Evolutionary conservation across 2,329 filamentous ascomycete species (phyloP).

Genomic region (Lecanicillium sp.): DNA sequence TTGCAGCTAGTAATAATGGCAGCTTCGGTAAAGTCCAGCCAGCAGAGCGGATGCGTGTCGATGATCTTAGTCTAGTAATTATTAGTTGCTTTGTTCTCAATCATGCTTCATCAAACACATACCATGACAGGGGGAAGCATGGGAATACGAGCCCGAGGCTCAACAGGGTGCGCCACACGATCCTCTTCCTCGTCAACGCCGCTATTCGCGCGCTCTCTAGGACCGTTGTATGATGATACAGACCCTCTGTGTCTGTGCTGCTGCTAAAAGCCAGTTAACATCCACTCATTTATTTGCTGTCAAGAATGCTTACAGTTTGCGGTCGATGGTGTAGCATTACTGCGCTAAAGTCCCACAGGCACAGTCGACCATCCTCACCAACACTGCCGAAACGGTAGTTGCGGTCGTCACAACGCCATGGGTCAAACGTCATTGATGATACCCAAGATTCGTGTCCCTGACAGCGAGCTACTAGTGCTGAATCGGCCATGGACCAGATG

Average conservation of each 20-base stretch:
- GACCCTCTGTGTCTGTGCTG: slow-evolving; percentile 35
- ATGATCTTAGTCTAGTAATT: slow-evolving; percentile 62
- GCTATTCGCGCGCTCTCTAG: slow-evolving; percentile 52
- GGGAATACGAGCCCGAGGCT: slow-evolving; percentile 74
- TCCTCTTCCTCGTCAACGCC: slow-evolving; percentile 46
- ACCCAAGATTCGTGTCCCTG: slow-evolving; percentile 97
- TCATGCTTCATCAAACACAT: slow-evolving; percentile 22
- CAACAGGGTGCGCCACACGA: slow-evolving; percentile 68
- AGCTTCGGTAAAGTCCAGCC: slow-evolving; percentile 89
- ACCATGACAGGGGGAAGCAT: slow-evolving; percentile 88
- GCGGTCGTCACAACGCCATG: slow-evolving; percentile 91
- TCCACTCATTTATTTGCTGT: slow-evolving; percentile 1
- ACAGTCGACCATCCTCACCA: slow-evolving; percentile 81
- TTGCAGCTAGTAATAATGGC: slow-evolving; percentile 89
- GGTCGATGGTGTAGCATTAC: slow-evolving; percentile 93
- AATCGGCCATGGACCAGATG: slow-evolving; percentile 86
- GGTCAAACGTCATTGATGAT: slow-evolving; percentile 85
- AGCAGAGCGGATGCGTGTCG: slow-evolving; percentile 79
- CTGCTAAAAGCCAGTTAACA: slow-evolving; percentile 7
- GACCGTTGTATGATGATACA: slow-evolving; percentile 44
- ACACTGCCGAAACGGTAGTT: slow-evolving; percentile 96
- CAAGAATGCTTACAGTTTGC: slow-evolving; percentile 57
- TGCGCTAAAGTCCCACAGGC: slow-evolving; percentile 96
- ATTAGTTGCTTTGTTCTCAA: slow-evolving; percentile 8
- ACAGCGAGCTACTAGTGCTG: slow-evolving; percentile 78